phyloP scores from a whole-genome alignment of 768 basidiomycete species.

The Tubosaeta sp. region DNA sequence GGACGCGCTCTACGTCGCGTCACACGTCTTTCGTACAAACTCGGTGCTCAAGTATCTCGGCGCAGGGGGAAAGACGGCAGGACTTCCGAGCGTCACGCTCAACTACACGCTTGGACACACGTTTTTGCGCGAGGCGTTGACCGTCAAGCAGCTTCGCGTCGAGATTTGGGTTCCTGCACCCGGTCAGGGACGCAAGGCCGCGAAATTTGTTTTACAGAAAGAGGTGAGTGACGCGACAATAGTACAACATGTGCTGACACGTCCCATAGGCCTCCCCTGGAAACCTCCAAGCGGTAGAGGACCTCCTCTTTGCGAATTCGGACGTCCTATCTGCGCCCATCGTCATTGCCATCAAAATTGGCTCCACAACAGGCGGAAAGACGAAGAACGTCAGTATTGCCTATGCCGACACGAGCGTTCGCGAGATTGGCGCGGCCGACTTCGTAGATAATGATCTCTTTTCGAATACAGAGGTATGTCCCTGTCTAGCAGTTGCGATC shows the following conservation, averaged over 20 bases:
- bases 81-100: slow-evolving; percentile 75
- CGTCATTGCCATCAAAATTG: slow-evolving; percentile 83
- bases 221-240: slow-evolving; percentile 45
- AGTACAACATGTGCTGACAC: slow-evolving; percentile 1
- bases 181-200: slow-evolving; percentile 68
- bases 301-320: slow-evolving; percentile 76
- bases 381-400: slow-evolving; percentile 78
- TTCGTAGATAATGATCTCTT: slow-evolving; percentile 94
- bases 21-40: slow-evolving; percentile 80
- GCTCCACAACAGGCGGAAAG: slow-evolving; percentile 51
- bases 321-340: slow-evolving; percentile 84
- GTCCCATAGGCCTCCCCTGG: slow-evolving; percentile 65
- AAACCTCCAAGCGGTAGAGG: slow-evolving; percentile 70
- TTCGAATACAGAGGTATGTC: slow-evolving; percentile 84
- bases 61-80: slow-evolving; percentile 47
- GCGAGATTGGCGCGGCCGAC: slow-evolving; percentile 84
- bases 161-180: slow-evolving; percentile 85
- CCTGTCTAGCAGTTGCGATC: background rate
- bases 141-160: slow-evolving; percentile 82
- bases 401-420: slow-evolving; percentile 84
- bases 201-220: slow-evolving; percentile 76
- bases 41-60: slow-evolving; percentile 93
- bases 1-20: slow-evolving; percentile 86
- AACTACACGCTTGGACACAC: slow-evolving; percentile 72
- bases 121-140: slow-evolving; percentile 86